These are phyloP conservation scores for Hymenoscyphus occultus DNA, from an alignment of 2,329 filamentous ascomycete genomes.

Conservation along the genomic window DNA sequence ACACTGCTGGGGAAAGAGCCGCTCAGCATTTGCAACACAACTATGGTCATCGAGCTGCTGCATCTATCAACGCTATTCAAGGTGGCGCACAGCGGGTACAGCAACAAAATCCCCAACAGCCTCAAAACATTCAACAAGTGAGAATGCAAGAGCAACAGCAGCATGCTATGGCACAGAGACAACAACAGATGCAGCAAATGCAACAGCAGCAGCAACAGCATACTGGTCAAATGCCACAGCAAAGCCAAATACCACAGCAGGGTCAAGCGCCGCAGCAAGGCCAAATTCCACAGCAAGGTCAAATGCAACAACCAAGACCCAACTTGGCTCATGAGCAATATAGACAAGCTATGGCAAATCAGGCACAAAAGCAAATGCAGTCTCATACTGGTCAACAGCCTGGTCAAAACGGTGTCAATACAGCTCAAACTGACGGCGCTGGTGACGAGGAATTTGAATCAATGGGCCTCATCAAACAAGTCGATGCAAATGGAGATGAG, in stretches of 20 bases:
- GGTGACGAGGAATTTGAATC: conserved; percentile 49
- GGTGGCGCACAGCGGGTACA: conserved; percentile 31
- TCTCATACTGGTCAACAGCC: conserved; percentile 24
- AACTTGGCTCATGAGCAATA: conserved; percentile 32
- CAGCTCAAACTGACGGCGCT: conserved; percentile 74
- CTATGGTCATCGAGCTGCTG: conserved; percentile 62
- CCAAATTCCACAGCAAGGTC: conserved; percentile 19
- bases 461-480: conserved; percentile 56
- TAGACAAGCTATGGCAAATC: conserved; percentile 30
- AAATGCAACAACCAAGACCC: conserved; percentile 13
- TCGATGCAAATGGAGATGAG: conserved; percentile 51
- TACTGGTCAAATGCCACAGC: conserved; percentile 13
- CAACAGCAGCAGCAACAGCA: conserved; percentile 34
- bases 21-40: conserved; percentile 55
- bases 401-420: conserved; percentile 42
- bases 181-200: conserved; percentile 23
- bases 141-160: conserved; percentile 15
- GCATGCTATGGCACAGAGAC: conserved; percentile 9
- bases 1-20: conserved; percentile 52
- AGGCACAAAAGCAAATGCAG: conserved; percentile 22
- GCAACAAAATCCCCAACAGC: conserved; percentile 29
- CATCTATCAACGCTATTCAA: conserved; percentile 62
- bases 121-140: conserved; percentile 13
- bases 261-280: conserved; percentile 17
- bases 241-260: conserved; percentile 7